Evolutionary conservation across 768 basidiomycete species (phyloP).

Genomic region (Lentinula aciculospora): DNA sequence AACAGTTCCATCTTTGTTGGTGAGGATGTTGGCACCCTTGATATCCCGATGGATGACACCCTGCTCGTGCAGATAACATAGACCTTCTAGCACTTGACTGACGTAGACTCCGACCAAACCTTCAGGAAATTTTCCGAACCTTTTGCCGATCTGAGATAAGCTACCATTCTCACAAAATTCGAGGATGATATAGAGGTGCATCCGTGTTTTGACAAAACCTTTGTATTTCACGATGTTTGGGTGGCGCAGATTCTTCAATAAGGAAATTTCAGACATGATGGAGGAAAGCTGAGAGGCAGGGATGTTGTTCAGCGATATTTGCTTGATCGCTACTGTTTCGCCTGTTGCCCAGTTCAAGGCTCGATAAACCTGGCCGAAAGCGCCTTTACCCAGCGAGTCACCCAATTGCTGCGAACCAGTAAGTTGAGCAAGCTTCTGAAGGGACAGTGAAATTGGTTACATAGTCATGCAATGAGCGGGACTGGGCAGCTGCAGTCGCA

Average conservation of each 20-base stretch:
- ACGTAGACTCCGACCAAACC: slow-evolving; percentile 95
- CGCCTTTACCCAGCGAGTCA: slow-evolving; percentile 93
- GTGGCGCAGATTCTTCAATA: slow-evolving; percentile 31
- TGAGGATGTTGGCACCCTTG: slow-evolving; percentile 98
- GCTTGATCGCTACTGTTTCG: slow-evolving; percentile 98
- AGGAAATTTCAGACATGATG: slow-evolving; percentile 58
- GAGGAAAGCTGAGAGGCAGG: slow-evolving; percentile 91
- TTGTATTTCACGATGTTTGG: slow-evolving; percentile 99
- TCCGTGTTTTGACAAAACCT: slow-evolving; percentile 92
- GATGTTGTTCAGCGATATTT: slow-evolving; percentile 91
- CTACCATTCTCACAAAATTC: slow-evolving; percentile 99
- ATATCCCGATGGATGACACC: slow-evolving; percentile 99
- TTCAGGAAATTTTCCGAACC: slow-evolving; percentile 98
- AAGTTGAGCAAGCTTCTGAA: background rate
- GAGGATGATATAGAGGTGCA: slow-evolving; percentile 93
- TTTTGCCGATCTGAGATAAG: slow-evolving; percentile 89
- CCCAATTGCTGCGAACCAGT: slow-evolving; percentile 73
- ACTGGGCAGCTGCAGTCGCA: background rate
- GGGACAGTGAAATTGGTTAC: slow-evolving; percentile 27
- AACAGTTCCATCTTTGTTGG: slow-evolving; percentile 97
- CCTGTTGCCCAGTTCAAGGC: slow-evolving; percentile 93
- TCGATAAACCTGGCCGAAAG: slow-evolving; percentile 97
- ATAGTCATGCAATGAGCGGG: slow-evolving; percentile 52
- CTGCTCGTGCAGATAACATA: slow-evolving; percentile 97
- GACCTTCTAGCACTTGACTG: slow-evolving; percentile 90